Evolutionary conservation across 306 rosid genomes (phyloP).

Genomic region (Begonia masoniana): DNA sequence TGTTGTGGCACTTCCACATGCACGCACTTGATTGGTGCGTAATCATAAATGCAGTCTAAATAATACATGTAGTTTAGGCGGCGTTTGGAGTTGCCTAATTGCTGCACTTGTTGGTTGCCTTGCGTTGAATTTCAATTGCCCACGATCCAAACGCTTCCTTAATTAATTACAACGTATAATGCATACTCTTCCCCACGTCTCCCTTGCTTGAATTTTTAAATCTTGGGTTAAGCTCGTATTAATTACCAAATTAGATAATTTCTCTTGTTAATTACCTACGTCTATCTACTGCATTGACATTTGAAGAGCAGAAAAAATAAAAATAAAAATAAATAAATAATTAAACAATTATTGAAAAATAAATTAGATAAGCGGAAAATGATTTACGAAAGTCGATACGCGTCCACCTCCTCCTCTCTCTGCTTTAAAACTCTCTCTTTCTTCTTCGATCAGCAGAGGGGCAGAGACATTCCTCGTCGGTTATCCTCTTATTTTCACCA

Average conservation of each 20-base stretch:
- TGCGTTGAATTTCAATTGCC: no score
- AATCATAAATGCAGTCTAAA: no score
- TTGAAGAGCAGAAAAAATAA: background rate
- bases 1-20: no score
- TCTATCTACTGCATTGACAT: background rate
- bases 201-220: background rate
- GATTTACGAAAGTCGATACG: background rate
- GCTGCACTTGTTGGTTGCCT: no score
- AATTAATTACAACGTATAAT: no score
- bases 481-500: constrained; percentile 7
- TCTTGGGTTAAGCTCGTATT: no score
- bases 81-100: constrained; percentile 1
- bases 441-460: background rate
- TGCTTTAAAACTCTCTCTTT: constrained; percentile 1
- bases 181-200: no score
- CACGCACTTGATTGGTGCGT: no score
- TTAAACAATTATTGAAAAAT: no score
- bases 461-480: constrained; percentile 7
- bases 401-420: background rate
- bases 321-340: no score
- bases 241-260: background rate
- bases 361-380: background rate
- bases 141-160: no score
- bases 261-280: background rate
- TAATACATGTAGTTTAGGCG: background rate